Conservation (phyloP, 1,139 yeast genomes). For the Lizanozyma gosingica region DNA sequence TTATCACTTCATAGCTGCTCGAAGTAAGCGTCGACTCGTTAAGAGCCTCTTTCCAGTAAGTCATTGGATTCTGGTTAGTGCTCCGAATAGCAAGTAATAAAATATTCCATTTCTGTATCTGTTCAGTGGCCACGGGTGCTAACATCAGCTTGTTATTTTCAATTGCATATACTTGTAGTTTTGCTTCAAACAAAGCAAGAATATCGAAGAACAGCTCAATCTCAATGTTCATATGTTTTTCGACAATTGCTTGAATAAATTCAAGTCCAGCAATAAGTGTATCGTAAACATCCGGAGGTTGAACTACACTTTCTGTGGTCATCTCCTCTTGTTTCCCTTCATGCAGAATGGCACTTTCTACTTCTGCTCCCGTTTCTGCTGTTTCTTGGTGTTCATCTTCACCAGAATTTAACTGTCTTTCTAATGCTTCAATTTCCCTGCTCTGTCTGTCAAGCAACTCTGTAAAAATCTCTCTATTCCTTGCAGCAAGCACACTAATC, state of each 20-base stretch:
- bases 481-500: slow-evolving; percentile 5
- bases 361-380: slow-evolving; percentile 3
- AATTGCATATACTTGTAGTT: not conserved
- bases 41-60: slow-evolving; percentile 19
- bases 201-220: not conserved
- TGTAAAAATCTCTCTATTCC: slow-evolving; percentile 10
- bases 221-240: slow-evolving; percentile 7
- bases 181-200: not conserved
- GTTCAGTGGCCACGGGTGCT: not conserved
- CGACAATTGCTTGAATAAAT: slow-evolving; percentile 23
- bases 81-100: slow-evolving; percentile 1
- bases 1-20: slow-evolving; percentile 30
- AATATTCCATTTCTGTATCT: not conserved
- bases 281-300: slow-evolving; percentile 32
- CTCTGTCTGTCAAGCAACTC: slow-evolving; percentile 16
- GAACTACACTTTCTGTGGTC: slow-evolving; percentile 21
- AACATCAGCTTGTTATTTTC: not conserved
- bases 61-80: slow-evolving; percentile 10
- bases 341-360: no score
- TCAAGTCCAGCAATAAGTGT: slow-evolving; percentile 24
- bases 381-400: not conserved
- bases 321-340: slow-evolving; percentile 10
- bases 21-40: slow-evolving; percentile 17
- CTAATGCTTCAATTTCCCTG: slow-evolving; percentile 6
- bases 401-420: not conserved